Percentiles rank a stretch among this genome's conserved stretches.
These are phyloP conservation scores for Amylocystis lapponica DNA, from an alignment of 768 basidiomycete species.

Conservation along the genomic window DNA sequence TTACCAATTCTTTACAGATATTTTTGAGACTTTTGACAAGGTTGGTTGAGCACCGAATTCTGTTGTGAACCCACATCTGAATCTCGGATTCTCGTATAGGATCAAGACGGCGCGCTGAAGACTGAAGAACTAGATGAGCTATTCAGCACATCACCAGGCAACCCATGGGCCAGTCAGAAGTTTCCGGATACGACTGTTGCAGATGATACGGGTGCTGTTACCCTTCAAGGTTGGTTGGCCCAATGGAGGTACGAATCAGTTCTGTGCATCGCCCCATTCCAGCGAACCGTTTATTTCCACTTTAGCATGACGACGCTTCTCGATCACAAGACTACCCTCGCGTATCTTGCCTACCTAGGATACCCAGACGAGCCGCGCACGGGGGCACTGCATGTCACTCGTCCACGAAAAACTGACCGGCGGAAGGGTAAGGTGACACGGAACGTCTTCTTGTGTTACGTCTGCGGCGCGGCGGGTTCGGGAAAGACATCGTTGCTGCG, in stretches of 20 bases:
- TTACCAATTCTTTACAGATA: conserved; percentile 95
- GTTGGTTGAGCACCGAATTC: conserved; percentile 29
- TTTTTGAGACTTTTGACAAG: conserved; percentile 95
- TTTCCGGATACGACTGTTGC: conserved; percentile 89
- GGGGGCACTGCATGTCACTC: conserved; percentile 77
- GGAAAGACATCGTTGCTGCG: conserved; percentile 89
- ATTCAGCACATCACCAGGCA: conserved; percentile 92
- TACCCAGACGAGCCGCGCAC: conserved; percentile 80
- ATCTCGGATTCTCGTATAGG: conserved; percentile 38
- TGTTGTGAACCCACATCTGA: conserved; percentile 1
- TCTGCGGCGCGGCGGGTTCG: conserved; percentile 92
- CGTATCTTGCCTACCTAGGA: conserved; percentile 93
- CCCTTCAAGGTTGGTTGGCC: conserved; percentile 96
- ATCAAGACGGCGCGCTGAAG: conserved; percentile 92
- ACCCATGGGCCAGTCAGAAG: conserved; percentile 90
- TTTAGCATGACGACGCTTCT: conserved; percentile 92
- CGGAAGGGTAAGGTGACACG: conserved; percentile 83
- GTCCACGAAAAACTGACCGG: conserved; percentile 78
- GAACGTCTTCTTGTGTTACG: conserved; percentile 90
- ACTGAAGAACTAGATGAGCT: conserved; percentile 76
- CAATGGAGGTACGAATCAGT: conserved; percentile 77
- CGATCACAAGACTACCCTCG: conserved; percentile 87
- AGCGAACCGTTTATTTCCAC: not conserved
- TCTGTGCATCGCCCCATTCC: not conserved
- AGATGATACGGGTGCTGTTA: conserved; percentile 84